A percentile compares a stretch with the other conserved stretches of the same genome.
Conservation (phyloP, 2,329 filamentous ascomycete genomes). For the Penicillium sp. region DNA sequence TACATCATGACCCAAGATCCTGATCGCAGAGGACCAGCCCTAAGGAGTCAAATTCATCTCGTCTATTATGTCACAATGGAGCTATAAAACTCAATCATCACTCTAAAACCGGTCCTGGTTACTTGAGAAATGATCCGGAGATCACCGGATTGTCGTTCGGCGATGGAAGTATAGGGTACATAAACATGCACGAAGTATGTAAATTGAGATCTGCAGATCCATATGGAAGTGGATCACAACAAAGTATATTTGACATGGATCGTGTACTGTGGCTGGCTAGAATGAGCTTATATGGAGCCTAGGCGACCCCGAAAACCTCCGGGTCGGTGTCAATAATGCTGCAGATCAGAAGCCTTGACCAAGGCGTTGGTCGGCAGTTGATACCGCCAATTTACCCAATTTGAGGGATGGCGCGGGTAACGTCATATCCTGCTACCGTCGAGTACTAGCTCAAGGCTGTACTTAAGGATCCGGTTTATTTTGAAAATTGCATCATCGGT, state of each 20-base stretch:
- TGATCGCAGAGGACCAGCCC: too few species aligned
- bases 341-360: conserved; percentile 11
- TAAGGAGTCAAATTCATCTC: too few species aligned
- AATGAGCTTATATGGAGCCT: conserved; percentile 7
- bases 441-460: too few species aligned
- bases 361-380: background rate
- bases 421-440: too few species aligned
- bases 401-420: too few species aligned
- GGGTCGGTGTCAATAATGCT: conserved; percentile 10
- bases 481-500: too few species aligned
- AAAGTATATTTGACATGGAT: conserved; percentile 4
- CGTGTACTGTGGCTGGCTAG: conserved; percentile 11
- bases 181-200: conserved; percentile 1
- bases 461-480: too few species aligned
- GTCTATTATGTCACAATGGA: too few species aligned
- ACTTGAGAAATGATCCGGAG: conserved; percentile 10
- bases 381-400: too few species aligned
- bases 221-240: conserved; percentile 2
- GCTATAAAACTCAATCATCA: background rate
- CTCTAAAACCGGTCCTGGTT: conserved; percentile 3
- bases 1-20: too few species aligned
- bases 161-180: too few species aligned
- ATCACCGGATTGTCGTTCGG: conserved; percentile 13
- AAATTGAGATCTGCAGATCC: conserved; percentile 16
- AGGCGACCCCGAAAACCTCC: conserved; percentile 10